Evolutionary conservation across 345 rosid species (phyloP), one percentile per base, ranked within the genome.

Genomic region (Populus davidiana): DNA sequence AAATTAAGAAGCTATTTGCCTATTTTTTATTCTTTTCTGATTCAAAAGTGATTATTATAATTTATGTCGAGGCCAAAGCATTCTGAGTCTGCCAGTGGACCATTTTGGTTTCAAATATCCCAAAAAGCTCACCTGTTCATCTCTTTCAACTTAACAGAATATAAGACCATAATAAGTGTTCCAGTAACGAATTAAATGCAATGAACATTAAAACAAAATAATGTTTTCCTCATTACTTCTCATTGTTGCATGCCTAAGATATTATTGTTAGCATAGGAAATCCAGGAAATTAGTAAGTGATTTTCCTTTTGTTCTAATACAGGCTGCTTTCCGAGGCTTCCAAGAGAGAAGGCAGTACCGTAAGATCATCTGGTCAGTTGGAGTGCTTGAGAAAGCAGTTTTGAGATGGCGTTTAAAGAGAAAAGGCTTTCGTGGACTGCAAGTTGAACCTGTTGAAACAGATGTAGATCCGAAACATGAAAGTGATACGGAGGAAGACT

Each of bases 321-420:
- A 96, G 99, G 90, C 99, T 76, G 91, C 84, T 84, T 91, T 92
- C 89, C 89, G 97, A 73, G 99, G 95, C 66, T 87, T 77, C 86
- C 99, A 90, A 84, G 90, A 81, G 56, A 88, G 98, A 82, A 92
- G 77, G 84, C 95, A 92, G 41, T 92, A 93, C 85, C 31, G 85
- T 27, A 96, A 92, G 86, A 90, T 96, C 77, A 20, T 89, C 31
- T 96, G 97, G 97, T 92, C 99, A 31, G 97, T 96, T 52, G 99
- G 99, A 73, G 90, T 96, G 73, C 79, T 96, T 23, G 99, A 96
- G 87, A 96, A 96, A 88, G 98, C 85, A 78, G 67, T 96, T 66
- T 78, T 96, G 18, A 87, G 99, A 33, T 96, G 99, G 99, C 94
- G 97, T 39, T 75, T 85, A 39, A 96, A 90, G 90, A 88, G 97